phyloP scores from a whole-genome alignment of 441 rosid species.

The Capsella rubella region DNA sequence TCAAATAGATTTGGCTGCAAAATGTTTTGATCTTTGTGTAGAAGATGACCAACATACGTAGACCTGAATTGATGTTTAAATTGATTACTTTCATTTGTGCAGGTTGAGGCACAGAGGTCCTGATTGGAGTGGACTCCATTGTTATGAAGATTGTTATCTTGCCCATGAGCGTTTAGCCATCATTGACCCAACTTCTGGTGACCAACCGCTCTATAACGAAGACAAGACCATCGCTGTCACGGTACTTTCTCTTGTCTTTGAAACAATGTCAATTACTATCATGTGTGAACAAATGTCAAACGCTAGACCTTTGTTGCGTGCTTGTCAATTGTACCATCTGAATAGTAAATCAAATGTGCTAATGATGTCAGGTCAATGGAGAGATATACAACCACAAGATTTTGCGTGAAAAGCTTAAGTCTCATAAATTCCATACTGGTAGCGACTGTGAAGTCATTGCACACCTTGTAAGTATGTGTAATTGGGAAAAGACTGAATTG shows the following conservation, averaged over 20 bases:
- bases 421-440: slow-evolving; percentile 87
- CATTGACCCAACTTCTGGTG: slow-evolving; percentile 95
- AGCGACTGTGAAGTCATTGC: slow-evolving; percentile 99
- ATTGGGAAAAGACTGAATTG: not conserved
- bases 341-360: not conserved
- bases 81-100: slow-evolving; percentile 9
- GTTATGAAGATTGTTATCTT: slow-evolving; percentile 77
- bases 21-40: slow-evolving; percentile 18
- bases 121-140: slow-evolving; percentile 97
- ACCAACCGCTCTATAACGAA: slow-evolving; percentile 96
- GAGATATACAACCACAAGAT: slow-evolving; percentile 93
- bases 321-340: not conserved
- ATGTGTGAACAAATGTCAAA: not conserved
- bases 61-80: slow-evolving; percentile 1
- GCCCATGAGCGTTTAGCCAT: slow-evolving; percentile 98
- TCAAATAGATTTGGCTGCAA: not conserved
- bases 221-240: slow-evolving; percentile 92
- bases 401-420: slow-evolving; percentile 66
- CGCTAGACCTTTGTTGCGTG: not conserved
- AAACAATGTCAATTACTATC: slow-evolving; percentile 8
- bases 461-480: slow-evolving; percentile 76
- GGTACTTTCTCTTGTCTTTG: slow-evolving; percentile 48
- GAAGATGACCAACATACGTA: not conserved
- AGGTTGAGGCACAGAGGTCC: slow-evolving; percentile 97
- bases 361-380: slow-evolving; percentile 74